A percentile compares a stretch with the other conserved stretches of the same genome.
These are phyloP conservation scores for Xerocomus brunneocitrinus DNA, from an alignment of 768 basidiomycete genomes.

Conservation along the genomic window DNA sequence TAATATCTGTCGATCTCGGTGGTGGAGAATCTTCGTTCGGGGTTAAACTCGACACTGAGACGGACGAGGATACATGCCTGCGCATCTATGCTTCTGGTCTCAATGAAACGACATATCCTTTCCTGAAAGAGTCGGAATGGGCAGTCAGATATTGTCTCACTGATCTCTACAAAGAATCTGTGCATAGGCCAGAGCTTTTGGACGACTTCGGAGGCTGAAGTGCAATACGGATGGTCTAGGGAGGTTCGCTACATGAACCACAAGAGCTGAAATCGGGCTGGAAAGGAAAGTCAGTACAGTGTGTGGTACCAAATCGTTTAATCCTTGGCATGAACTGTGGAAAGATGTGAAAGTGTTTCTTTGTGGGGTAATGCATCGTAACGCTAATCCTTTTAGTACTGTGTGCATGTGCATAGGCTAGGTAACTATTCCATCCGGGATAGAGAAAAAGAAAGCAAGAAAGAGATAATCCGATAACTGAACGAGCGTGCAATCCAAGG, in stretches of 20 bases:
- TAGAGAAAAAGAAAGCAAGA: neutral
- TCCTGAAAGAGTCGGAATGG: neutral
- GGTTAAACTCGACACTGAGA: neutral
- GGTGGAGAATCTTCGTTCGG: neutral
- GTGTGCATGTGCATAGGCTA: neutral
- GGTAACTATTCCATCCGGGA: neutral
- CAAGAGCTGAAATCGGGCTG: neutral
- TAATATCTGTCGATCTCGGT: neutral
- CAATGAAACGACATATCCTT: neutral
- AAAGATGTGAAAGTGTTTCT: no score
- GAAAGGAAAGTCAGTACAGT: neutral
- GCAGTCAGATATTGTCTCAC: no score
- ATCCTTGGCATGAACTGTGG: no score
- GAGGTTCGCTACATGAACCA: neutral
- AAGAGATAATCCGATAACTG: neutral
- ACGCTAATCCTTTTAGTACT: neutral
- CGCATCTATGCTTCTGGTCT: neutral
- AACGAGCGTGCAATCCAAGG: neutral
- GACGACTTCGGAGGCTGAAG: no score
- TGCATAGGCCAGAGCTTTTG: neutral
- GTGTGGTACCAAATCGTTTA: no score
- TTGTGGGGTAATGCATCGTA: no score
- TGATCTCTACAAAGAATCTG: neutral
- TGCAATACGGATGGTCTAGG: neutral
- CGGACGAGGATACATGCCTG: neutral